phyloP scores from a whole-genome alignment of 345 rosid species.

The Dipteronia sinensis region DNA sequence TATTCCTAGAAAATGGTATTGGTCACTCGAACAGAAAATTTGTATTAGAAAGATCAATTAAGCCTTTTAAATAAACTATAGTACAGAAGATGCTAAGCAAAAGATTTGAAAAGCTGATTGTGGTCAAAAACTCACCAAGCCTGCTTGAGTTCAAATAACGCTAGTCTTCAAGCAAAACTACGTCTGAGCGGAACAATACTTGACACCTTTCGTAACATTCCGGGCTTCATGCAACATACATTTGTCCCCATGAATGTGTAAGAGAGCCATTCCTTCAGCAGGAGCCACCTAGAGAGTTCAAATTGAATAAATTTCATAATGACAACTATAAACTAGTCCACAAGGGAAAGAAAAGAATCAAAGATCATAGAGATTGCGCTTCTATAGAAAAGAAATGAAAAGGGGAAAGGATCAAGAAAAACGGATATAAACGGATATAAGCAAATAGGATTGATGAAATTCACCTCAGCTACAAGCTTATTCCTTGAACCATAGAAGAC shows the following conservation, averaged over 20 bases:
- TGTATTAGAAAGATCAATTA: neutral
- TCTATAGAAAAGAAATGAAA: neutral
- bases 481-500: conserved; percentile 84
- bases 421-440: too few relatives aligned
- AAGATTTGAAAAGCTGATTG: neutral
- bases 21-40: neutral
- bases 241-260: conserved; percentile 89
- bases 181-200: conserved; percentile 93
- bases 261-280: conserved; percentile 85
- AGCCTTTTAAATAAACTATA: too few relatives aligned
- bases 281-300: conserved; percentile 70
- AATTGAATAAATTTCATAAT: conserved; percentile 2
- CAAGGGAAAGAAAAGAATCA: neutral
- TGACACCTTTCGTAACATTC: conserved; percentile 72
- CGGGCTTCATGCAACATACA: conserved; percentile 93
- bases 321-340: neutral
- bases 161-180: conserved; percentile 65
- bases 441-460: neutral
- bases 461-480: conserved; percentile 77
- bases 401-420: too few relatives aligned
- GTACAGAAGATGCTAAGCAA: conserved; percentile 14
- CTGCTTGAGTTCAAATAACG: conserved; percentile 5
- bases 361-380: neutral
- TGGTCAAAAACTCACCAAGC: conserved; percentile 11
- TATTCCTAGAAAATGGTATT: neutral